Conservation (phyloP, 2,329 filamentous ascomycete species). For the Diaporthe aspalathi region DNA sequence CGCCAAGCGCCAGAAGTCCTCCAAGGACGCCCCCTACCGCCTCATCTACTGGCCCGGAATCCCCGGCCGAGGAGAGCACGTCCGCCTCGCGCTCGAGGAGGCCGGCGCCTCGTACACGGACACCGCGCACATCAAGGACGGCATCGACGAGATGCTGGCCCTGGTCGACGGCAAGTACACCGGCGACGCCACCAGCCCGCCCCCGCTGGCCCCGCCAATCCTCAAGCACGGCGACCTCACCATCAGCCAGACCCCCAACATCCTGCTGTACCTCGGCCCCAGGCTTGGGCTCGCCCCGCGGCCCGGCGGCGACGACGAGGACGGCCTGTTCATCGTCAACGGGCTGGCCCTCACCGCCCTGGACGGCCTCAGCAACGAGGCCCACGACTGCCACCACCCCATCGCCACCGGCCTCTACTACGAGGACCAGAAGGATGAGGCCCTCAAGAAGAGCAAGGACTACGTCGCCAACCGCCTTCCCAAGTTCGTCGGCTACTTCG, state of each 20-base stretch:
- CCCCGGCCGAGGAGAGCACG: constrained; percentile 79
- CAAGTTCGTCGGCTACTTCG: constrained; percentile 78
- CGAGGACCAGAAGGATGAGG: constrained; percentile 79
- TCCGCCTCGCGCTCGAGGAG: constrained; percentile 80
- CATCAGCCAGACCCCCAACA: constrained; percentile 78
- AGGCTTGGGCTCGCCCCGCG: constrained; percentile 66
- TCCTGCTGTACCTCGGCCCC: constrained; percentile 76
- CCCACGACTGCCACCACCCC: constrained; percentile 82
- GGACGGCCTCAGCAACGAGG: constrained; percentile 76
- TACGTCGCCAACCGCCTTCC: constrained; percentile 73
- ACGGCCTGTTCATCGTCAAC: constrained; percentile 69
- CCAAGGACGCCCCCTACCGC: constrained; percentile 65
- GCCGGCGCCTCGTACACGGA: constrained; percentile 74
- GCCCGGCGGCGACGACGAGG: constrained; percentile 50
- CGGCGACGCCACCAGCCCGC: constrained; percentile 70
- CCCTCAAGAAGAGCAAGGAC: constrained; percentile 65
- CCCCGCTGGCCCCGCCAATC: constrained; percentile 74
- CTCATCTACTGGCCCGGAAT: constrained; percentile 78
- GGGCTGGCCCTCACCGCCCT: constrained; percentile 75
- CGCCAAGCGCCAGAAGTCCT: constrained; percentile 53
- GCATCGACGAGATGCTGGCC: constrained; percentile 61
- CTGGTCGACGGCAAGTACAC: constrained; percentile 57
- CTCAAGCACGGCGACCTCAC: constrained; percentile 71
- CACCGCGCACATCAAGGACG: constrained; percentile 60
- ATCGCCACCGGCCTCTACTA: constrained; percentile 71